Base-by-base conservation (phyloP, 2,329 filamentous ascomycete species). In the Hymenoscyphus repandus region DNA sequence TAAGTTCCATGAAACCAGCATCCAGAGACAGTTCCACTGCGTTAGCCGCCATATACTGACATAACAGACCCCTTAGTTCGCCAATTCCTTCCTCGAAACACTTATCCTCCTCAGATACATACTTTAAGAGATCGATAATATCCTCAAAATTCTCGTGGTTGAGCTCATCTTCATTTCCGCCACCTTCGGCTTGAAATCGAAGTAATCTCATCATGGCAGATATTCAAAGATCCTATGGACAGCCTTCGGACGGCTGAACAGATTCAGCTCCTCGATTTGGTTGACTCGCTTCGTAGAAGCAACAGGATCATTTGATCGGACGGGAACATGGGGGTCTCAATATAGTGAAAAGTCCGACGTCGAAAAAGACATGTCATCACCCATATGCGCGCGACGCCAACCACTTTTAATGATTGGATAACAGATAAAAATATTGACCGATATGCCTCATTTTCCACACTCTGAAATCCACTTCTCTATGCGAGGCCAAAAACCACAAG, bases 21-120 rank as follows among this genome's bases (percentile, higher is more conserved):
- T 46, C n/a, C 11, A 7, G 10, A 45, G 41, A 32, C 2, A 50
- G 22, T 17, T 31, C 71, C 64, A 62, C 72, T 60, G 60, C 70
- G 55, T 50, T 15, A 2, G 3, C 13, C 20, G 42, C 53, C 41
- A 52, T 45, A 36, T 51, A 56, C 17, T 50, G 50, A 20, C 53
- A 55, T 11, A 53, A 42, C 15, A 58, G 17, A 33, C 17, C 37
- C 34, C 47, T 56, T 36, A 58, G 45, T 15, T 13, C 17, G 5
- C 44, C 45, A 46, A 51, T 48, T 15, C 22, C 45, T 11, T 18
- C 27, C 6, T 38, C 49, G 38, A 39, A 34, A 11, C 11, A 34
- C 11, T 50, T 37, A 7, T 43, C 38, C 10, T 50, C 37, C 3
- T 17, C 9, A 37, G 55, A 57, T 13, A 17, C 55, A 45, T 49